phyloP scores from a whole-genome alignment of 345 rosid genomes.

The Psidium friedrichsthalianum region DNA sequence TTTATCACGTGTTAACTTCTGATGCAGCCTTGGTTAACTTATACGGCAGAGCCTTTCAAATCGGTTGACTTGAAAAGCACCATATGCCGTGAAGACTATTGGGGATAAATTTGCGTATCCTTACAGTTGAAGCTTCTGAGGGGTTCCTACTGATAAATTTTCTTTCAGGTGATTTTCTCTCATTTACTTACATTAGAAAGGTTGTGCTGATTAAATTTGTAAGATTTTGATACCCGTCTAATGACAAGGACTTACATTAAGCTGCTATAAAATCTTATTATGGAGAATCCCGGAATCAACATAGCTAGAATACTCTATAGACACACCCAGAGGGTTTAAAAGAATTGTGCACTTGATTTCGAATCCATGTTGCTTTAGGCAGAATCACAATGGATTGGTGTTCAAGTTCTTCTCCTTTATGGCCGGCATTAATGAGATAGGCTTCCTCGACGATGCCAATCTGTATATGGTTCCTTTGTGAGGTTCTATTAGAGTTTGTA shows the following conservation, averaged over 20 bases:
- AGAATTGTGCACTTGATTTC: too few relatives aligned
- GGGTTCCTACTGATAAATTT: constrained; percentile 65
- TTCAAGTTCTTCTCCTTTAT: too few relatives aligned
- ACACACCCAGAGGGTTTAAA: too few relatives aligned
- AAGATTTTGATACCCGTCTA: not conserved
- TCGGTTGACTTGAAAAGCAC: constrained; percentile 71
- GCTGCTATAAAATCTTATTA: too few relatives aligned
- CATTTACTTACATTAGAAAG: not conserved
- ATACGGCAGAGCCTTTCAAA: constrained; percentile 36
- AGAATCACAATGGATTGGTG: too few relatives aligned
- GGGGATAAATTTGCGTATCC: constrained; percentile 54
- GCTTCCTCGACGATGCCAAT: too few relatives aligned
- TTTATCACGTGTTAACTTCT: not conserved
- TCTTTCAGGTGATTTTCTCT: constrained; percentile 43
- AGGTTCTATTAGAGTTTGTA: too few relatives aligned
- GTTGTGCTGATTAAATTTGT: not conserved
- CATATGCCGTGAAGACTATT: constrained; percentile 47
- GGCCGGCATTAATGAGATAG: too few relatives aligned
- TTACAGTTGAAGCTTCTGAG: constrained; percentile 59
- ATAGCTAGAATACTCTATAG: too few relatives aligned
- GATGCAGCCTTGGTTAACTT: constrained; percentile 74
- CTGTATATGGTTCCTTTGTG: too few relatives aligned
- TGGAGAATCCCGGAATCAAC: too few relatives aligned
- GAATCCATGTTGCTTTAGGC: too few relatives aligned
- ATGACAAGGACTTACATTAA: not conserved